Base-by-base conservation (phyloP, 257 asterid genomes). In the Hygrophila difformis region DNA sequence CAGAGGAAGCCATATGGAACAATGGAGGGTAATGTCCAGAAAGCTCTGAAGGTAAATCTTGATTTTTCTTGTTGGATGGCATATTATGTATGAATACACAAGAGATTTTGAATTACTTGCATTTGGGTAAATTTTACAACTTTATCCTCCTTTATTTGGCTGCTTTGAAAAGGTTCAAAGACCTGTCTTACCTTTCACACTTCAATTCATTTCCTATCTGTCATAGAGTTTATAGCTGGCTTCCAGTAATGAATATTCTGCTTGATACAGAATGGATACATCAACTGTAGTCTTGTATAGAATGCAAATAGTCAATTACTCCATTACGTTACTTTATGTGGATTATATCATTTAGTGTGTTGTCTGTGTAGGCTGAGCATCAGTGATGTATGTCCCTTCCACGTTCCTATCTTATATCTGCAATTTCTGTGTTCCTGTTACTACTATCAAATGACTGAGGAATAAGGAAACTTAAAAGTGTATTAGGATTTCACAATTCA, bases 1-100 rank as follows among this genome's bases (percentile, higher is more conserved):
- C 98, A 89, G 52, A 69, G 98, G 53, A 89, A 89, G 68, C 98
- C 96, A 60, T 89, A 59, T 63, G 98, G 96, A 50, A 85, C 98
- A 0, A 89, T 89, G 98, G 98, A 85, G 79, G 94, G 94, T 31
- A 82, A 85, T 71, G 94, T 85, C 68, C 79, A 79, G 72, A 85
- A 75, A 76, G 93, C 98, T 39, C 69, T 89, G 18, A 81, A 89
- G 97, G 97, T 84, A 72, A 37, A 34, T 37, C 59, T 44, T 18
- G 31, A 34, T 33, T 23, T 24, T 49, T 33, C 20, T 16, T 48
- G 56, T 51, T 39, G 56, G 47, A 13, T 14, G 20, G 20, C 49
- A 35, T 18, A 14, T 14, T 31, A 19, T 52, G 53, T 29, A 42
- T 60, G 29, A 34, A 16, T 8, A 16, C 35, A 11, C 14, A 14